phyloP scores from a whole-genome alignment of 139 green algal species.

The Tetratostichococcus sp. region DNA sequence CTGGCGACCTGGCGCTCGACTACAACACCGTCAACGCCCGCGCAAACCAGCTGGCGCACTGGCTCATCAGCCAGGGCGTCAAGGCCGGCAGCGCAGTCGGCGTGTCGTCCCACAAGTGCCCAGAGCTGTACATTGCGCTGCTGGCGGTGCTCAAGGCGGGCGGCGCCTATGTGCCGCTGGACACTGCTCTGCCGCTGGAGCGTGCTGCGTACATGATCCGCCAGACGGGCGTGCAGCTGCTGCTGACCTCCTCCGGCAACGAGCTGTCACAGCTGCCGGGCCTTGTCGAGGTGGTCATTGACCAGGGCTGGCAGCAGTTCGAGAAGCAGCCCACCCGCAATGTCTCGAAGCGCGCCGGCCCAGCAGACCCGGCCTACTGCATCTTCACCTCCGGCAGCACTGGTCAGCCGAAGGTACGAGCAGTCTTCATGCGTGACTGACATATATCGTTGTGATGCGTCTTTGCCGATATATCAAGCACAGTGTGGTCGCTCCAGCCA shows the following conservation, averaged over 20 bases:
- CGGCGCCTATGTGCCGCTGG: constrained; percentile 50
- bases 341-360: neutral
- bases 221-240: neutral
- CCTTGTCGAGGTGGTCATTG: neutral
- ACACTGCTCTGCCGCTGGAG: constrained; percentile 44
- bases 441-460: too few species aligned
- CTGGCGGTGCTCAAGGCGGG: constrained; percentile 44
- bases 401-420: constrained; percentile 45
- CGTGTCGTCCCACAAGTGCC: constrained; percentile 32
- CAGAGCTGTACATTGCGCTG: constrained; percentile 37
- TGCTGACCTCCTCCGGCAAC: neutral
- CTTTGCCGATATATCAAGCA: too few species aligned
- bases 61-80: constrained; percentile 19
- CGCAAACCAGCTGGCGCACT: constrained; percentile 31
- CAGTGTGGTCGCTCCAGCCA: too few species aligned
- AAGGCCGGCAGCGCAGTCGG: constrained; percentile 18
- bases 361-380: constrained; percentile 38
- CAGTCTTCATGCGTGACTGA: too few species aligned
- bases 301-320: neutral
- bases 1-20: neutral
- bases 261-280: neutral
- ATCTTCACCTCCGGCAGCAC: constrained; percentile 65
- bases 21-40: constrained; percentile 21
- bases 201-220: constrained; percentile 28
- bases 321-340: neutral